phyloP scores from a whole-genome alignment of 495 filamentous ascomycete genomes.

The Penicillium egyptiacum region DNA sequence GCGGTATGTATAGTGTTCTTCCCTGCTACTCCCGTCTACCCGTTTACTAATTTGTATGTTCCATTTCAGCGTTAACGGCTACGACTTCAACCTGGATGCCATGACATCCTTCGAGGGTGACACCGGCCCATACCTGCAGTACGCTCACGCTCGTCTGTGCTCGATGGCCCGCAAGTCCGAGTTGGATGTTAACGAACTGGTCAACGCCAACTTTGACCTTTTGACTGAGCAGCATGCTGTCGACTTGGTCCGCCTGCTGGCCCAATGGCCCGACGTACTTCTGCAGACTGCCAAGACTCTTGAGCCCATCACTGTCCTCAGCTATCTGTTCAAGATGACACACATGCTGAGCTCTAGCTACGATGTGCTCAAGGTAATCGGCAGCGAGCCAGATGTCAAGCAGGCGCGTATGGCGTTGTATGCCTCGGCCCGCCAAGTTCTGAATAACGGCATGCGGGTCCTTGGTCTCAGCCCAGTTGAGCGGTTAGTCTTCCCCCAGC shows the following conservation, averaged over 20 bases:
- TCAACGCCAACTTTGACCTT: conserved; percentile 54
- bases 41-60: conserved; percentile 18
- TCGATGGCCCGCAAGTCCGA: conserved; percentile 58
- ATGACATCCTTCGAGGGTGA: conserved; percentile 72
- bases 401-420: conserved; percentile 82
- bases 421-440: conserved; percentile 70
- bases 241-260: conserved; percentile 59
- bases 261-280: conserved; percentile 64
- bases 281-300: conserved; percentile 61
- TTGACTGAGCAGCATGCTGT: conserved; percentile 57
- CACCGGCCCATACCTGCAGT: conserved; percentile 70
- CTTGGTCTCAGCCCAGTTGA: conserved; percentile 77
- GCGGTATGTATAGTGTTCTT: conserved; percentile 47
- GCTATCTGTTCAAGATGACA: conserved; percentile 87
- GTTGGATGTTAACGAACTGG: conserved; percentile 43
- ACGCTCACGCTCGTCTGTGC: conserved; percentile 67
- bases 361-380: conserved; percentile 76
- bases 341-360: conserved; percentile 81
- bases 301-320: conserved; percentile 68
- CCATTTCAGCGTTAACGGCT: conserved; percentile 57
- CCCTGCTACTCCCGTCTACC: background rate
- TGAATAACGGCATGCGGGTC: conserved; percentile 82
- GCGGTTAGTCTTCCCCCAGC: conserved; percentile 40
- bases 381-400: conserved; percentile 68
- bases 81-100: conserved; percentile 65